Evolutionary conservation across 1,284 basidiomycete species (phyloP), one percentile per base, ranked within the genome.

Genomic region (Tilletia walkeri): DNA sequence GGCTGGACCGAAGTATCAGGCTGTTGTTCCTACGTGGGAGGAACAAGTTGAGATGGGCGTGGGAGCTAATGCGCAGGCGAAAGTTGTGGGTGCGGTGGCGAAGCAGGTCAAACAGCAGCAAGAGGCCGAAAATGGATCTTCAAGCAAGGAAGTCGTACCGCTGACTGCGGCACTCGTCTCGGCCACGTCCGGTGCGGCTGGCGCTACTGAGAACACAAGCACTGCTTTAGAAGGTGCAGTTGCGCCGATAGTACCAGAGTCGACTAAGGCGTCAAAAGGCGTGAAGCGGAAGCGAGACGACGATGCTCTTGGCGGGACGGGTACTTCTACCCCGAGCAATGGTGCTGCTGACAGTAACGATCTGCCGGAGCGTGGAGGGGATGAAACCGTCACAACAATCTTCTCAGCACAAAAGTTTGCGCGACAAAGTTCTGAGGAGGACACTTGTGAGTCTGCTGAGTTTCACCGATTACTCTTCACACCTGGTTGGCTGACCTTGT

Each of bases 1-100:
- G 18, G 87, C 93, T 34, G 94, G 94, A 3, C 88, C 89, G 66
- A 94, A 92, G 80, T 97, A 89, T 82, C 95, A 97, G 82, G 91
- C 89, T 7, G 86, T 66, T 41, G 70, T 80, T 38, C 75, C 76
- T 30, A 73, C 76, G 14, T 82, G 80, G 79, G 73, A 80, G 66
- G 76, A 83, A 70, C 80, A 80, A 67, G 61, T 69, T 54, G 76
- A 75, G 50, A 67, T 72, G 2, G 75, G 73, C 49, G 67, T 77
- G 5, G 75, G 75, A 65, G 69, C 71, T 16, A 69, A 73, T 65
- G 69, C 66, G 20, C 68, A 69, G 12, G 36, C 69, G 5, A 72
- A 71, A 49, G 69, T 71, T 18, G 71, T 65, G 7, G 50, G 61
- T 30, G 49, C 24, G 18, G 10, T 20, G 50, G 47, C 39, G 16